These are phyloP conservation scores for Arabidopsis hybrid DNA, from an alignment of 441 rosid species.

Conservation along the genomic window DNA sequence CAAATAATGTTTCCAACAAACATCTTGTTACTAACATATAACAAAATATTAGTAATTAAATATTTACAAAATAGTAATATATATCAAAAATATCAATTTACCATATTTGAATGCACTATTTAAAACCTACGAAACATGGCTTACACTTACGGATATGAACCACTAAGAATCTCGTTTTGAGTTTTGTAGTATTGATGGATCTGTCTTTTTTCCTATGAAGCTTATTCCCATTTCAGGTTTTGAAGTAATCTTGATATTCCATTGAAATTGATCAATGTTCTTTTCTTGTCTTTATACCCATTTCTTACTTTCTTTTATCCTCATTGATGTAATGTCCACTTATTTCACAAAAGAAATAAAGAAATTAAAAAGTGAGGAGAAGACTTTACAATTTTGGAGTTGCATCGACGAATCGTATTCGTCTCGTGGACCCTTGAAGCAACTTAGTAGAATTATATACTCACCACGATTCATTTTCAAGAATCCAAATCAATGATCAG, in stretches of 20 bases:
- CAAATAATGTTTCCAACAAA: no score
- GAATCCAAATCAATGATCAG: background rate
- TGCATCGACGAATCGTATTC: slow-evolving; percentile 1
- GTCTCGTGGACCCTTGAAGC: background rate
- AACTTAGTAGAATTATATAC: slow-evolving; percentile 7
- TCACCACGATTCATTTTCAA: background rate
- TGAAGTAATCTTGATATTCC: slow-evolving; percentile 6
- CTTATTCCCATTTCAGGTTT: background rate
- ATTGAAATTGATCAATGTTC: slow-evolving; percentile 2
- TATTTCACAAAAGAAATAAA: background rate
- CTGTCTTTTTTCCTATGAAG: background rate
- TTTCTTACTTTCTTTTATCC: background rate
- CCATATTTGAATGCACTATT: background rate
- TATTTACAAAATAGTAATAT: background rate
- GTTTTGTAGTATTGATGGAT: background rate
- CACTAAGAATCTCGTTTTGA: background rate
- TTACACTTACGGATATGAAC: background rate
- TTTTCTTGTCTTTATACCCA: background rate
- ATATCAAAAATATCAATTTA: background rate
- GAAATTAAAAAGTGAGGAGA: background rate
- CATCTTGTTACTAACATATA: background rate
- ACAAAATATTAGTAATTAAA: background rate
- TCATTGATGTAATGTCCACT: background rate
- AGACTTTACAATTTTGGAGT: background rate
- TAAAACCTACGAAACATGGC: background rate